Base-by-base conservation (phyloP, 805 yeast genomes). In the Myxozyma lipomycoides region DNA sequence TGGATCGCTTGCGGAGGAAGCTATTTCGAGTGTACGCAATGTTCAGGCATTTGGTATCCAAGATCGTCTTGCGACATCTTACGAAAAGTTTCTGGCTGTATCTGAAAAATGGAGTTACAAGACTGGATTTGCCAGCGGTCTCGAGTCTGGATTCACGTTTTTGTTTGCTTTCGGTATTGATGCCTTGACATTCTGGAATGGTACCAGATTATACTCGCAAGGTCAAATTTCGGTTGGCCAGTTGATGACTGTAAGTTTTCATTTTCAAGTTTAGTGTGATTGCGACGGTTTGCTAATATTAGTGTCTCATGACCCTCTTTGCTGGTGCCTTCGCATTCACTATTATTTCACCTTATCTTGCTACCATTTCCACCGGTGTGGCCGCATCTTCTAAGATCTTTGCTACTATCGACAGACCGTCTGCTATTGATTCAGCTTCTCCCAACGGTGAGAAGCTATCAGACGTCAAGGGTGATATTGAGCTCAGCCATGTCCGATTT, bases 171-270 rank as follows among this genome's bases (percentile, higher is more conserved):
- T 68, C 57, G 58, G 61, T 47, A 63, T 67, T 19, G 73, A 72
- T 48, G 72, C 74, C 3, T 58, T 72, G 19, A 67, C 75, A 0
- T 71, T 68, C 53, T 72, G 75, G 74, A 70, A 70, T 48, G 75
- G 75, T 4, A 68, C 74, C 3, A 64, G 75, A 18, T 53, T 70
- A 28, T 59, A 70, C 34, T 70, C 62, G 10, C 41, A 59, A 22
- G 71, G 69, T 7, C 61, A 59, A 18, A 46, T 67, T 15, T 45
- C 52, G 24, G 65, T 72, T 30, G 74, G 73, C 35, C 47, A 59
- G 18, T 52, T 72, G 44, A 55, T 71, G 45, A 67, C 71, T 21
- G 72, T 69, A 21, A 40, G 48, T 43, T 35, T 24, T 26, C 25
- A 17, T 38, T n/a, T 3, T 41, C 6, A 6, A n/a, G 6, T n/a